phyloP scores from a whole-genome alignment of 768 basidiomycete species.

The Coprinopsis cinerea region DNA sequence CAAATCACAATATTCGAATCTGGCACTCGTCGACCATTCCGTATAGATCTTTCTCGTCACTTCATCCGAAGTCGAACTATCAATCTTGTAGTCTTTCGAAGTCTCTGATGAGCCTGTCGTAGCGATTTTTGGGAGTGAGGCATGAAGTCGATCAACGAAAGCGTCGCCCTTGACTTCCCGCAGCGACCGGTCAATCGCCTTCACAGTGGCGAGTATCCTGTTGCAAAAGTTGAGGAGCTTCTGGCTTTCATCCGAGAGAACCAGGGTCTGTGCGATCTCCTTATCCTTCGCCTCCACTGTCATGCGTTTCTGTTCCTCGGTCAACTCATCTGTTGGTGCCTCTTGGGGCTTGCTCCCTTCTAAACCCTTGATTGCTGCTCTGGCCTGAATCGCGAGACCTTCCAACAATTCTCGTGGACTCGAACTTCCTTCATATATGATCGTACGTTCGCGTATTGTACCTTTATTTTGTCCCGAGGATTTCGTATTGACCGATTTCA shows the following conservation, averaged over 20 bases:
- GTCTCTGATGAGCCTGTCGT: constrained; percentile 31
- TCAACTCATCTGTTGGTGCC: constrained; percentile 56
- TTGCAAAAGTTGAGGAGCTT: constrained; percentile 79
- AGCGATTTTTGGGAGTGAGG: constrained; percentile 68
- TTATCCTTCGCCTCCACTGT: constrained; percentile 63
- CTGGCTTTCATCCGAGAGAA: constrained; percentile 65
- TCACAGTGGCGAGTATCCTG: constrained; percentile 76
- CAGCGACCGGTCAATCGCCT: constrained; percentile 82
- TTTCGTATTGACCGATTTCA: constrained; percentile 55
- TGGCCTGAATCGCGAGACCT: constrained; percentile 86
- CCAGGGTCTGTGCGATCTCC: constrained; percentile 44
- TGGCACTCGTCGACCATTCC: constrained; percentile 74
- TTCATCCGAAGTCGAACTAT: constrained; percentile 60
- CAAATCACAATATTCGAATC: constrained; percentile 93
- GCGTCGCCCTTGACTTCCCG: constrained; percentile 85
- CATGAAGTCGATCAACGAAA: constrained; percentile 75
- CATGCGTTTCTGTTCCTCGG: constrained; percentile 88
- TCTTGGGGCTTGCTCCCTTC: constrained; percentile 55
- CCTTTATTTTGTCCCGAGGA: constrained; percentile 34
- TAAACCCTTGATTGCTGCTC: constrained; percentile 85
- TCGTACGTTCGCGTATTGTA: constrained; percentile 69
- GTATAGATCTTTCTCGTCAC: constrained; percentile 64
- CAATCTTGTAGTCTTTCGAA: constrained; percentile 30
- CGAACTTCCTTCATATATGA: constrained; percentile 86
- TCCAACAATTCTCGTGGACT: constrained; percentile 90